These are phyloP conservation scores for Vinca minor DNA, from an alignment of 257 asterid species.

Conservation along the genomic window DNA sequence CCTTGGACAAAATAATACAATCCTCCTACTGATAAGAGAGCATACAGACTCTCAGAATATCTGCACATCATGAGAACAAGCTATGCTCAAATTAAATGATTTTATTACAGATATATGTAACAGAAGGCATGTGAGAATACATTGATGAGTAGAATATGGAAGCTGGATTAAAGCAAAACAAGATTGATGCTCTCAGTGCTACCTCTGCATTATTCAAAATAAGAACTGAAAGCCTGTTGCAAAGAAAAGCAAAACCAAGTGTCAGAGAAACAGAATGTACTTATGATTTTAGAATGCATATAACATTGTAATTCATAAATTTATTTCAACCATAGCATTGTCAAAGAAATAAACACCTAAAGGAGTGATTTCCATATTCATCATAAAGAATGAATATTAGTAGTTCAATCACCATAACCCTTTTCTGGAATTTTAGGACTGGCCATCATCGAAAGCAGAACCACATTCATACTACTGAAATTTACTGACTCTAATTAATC, in stretches of 20 bases:
- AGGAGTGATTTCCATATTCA: background rate
- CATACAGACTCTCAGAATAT: constrained; percentile 86
- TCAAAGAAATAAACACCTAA: background rate
- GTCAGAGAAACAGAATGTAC: background rate
- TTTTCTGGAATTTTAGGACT: background rate
- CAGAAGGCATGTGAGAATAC: constrained; percentile 39
- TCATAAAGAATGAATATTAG: background rate
- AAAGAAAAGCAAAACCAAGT: constrained; percentile 6
- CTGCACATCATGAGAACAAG: constrained; percentile 34
- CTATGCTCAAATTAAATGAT: constrained; percentile 19
- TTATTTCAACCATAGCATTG: background rate
- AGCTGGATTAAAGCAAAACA: constrained; percentile 96
- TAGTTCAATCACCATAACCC: background rate
- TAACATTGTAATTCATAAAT: background rate
- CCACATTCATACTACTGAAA: background rate
- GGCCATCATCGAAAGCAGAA: background rate
- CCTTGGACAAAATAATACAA: constrained; percentile 50
- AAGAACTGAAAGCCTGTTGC: constrained; percentile 60
- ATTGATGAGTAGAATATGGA: constrained; percentile 91
- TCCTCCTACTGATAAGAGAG: constrained; percentile 73
- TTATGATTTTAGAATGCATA: background rate
- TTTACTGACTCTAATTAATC: background rate
- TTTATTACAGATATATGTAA: constrained; percentile 2
- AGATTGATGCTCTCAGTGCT: constrained; percentile 71
- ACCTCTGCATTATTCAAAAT: constrained; percentile 58